phyloP scores from a whole-genome alignment of 148 eudicot genomes.

The Diospyros kaki region DNA sequence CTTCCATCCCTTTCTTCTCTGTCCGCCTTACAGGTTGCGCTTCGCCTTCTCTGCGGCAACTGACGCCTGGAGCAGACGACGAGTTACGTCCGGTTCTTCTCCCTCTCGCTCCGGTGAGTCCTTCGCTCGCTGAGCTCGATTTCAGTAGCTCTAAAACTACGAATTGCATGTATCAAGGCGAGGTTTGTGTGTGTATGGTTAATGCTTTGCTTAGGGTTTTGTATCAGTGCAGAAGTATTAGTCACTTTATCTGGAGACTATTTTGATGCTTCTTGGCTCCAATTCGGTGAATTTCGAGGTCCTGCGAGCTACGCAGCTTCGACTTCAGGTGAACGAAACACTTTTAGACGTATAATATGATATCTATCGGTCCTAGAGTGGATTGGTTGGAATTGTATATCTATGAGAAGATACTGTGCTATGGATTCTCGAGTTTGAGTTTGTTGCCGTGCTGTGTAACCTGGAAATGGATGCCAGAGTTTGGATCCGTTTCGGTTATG shows the following conservation, averaged over 20 bases:
- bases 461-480: not conserved
- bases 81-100: conserved; percentile 1
- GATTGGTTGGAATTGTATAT: conserved; percentile 2
- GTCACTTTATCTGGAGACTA: not conserved
- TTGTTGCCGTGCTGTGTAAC: not conserved
- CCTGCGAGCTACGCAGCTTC: not conserved
- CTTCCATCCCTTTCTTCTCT: conserved; percentile 16
- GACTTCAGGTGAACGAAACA: conserved; percentile 2
- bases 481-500: conserved; percentile 10
- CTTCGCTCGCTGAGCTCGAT: conserved; percentile 6
- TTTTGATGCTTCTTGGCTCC: not conserved
- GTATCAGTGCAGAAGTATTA: not conserved
- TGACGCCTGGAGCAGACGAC: not conserved
- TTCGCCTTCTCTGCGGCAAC: conserved; percentile 6
- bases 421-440: not conserved
- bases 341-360: not conserved
- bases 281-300: conserved; percentile 2
- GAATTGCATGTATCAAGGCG: not conserved
- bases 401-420: not conserved
- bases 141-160: not conserved
- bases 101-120: not conserved
- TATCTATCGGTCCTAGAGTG: not conserved
- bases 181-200: conserved; percentile 2
- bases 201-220: conserved; percentile 3
- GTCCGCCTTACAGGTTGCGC: conserved; percentile 16